Base-by-base conservation (phyloP, 208 protist genomes). In the Leishmania gerbilli region DNA sequence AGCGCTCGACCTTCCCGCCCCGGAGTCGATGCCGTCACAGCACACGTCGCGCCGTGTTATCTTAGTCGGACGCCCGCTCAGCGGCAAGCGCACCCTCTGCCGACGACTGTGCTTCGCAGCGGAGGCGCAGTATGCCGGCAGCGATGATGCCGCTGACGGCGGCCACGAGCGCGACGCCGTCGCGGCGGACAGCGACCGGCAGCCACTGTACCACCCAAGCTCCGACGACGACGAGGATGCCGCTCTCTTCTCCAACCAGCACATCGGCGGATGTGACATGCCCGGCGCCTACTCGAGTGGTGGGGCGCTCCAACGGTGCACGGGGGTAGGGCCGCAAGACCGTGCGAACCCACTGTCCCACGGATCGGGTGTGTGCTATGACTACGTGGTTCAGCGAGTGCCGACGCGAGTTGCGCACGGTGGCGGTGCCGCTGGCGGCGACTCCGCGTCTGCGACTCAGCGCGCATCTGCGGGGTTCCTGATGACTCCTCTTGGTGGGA, bases 11-110 rank as follows among this genome's bases (percentile, higher is more conserved):
- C 56, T 95, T 2, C 88, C 85, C 4, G 78, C 88, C 0, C 88
- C 86, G 3, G 90, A 90, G 77, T 79, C 76, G 40, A 56, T 82
- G 71, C 77, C 84, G 34, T 87, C 88, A n/a, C 87, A 90, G 79
- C 80, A 90, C 78, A 55, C 76, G 19, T 79, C 80, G 42, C 81
- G 83, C 34, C 88, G 92, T 19, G 87, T 97, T 13, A 83, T 97
- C 11, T 72, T 97, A 56, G 72, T 97, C 17, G 95, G 95, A 15
- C 84, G 91, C 21, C 87, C 91, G 15, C 78, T 90, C 17, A 92
- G 88, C 65, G 95, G 95, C 0, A 97, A 97, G 81, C 89, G 95
- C 7, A 93, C 93, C 53, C 79, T 96, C 53, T 90, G 90, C 71
- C 87, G 83, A 21, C 87, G 87, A 5, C 86, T 97, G 4, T 89